Percentiles rank a stretch among this genome's conserved stretches.
phyloP scores from a whole-genome alignment of 257 asterid genomes.

The Lithospermum erythrorhizon region DNA sequence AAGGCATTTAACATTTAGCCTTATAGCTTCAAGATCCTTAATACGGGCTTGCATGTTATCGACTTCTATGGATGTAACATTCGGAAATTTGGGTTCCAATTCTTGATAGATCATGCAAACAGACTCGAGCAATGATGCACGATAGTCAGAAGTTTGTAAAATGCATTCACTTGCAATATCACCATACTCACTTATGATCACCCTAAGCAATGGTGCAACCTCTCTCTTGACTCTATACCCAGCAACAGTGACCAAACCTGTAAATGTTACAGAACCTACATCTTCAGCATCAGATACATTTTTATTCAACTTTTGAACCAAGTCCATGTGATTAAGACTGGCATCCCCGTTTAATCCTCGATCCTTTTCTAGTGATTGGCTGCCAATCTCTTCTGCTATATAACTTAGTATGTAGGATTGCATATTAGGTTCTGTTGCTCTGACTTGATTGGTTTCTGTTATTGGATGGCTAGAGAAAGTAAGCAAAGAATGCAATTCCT shows the following conservation, averaged over 20 bases:
- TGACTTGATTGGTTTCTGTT: too few species aligned
- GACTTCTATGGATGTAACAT: conserved; percentile 3
- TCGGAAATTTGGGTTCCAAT: neutral
- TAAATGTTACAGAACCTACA: conserved; percentile 3
- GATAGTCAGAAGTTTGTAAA: neutral
- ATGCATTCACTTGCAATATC: conserved; percentile 13
- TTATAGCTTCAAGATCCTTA: conserved; percentile 7
- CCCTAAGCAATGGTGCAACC: conserved; percentile 6
- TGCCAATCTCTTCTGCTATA: neutral
- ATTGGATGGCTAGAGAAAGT: too few species aligned
- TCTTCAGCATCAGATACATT: conserved; percentile 7
- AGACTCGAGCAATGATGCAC: conserved; percentile 8
- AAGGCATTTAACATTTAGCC: conserved; percentile 16
- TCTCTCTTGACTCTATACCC: conserved; percentile 12
- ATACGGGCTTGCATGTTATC: conserved; percentile 2
- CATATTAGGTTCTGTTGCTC: neutral
- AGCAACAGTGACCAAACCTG: conserved; percentile 5
- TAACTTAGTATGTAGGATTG: neutral
- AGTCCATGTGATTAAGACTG: conserved; percentile 7
- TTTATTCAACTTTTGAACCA: conserved; percentile 4
- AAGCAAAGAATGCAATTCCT: too few species aligned
- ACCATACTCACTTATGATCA: conserved; percentile 9
- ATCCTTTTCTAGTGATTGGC: neutral
- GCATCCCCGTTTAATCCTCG: neutral
- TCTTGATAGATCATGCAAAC: conserved; percentile 1